Evolutionary conservation across 495 filamentous ascomycete genomes (phyloP).

Genomic region (Tuber magnatum): DNA sequence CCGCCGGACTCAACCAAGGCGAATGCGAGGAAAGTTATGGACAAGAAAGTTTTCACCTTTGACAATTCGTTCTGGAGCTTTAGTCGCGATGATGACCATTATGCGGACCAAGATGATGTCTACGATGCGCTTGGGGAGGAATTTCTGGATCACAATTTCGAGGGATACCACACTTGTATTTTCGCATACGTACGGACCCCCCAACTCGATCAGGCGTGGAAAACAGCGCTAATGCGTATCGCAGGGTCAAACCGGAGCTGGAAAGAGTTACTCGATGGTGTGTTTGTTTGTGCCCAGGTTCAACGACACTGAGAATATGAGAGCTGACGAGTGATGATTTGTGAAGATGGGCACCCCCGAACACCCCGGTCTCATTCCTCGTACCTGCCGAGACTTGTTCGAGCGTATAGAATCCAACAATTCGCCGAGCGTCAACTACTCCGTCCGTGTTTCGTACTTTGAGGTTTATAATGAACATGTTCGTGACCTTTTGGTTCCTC

Average conservation of each 20-base stretch:
- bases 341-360: conserved; percentile 70
- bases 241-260: conserved; percentile 83
- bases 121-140: conserved; percentile 94
- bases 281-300: not conserved
- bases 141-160: conserved; percentile 98
- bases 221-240: not conserved
- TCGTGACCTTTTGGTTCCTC: conserved; percentile 79
- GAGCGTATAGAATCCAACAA: conserved; percentile 81
- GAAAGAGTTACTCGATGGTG: conserved; percentile 94
- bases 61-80: conserved; percentile 98
- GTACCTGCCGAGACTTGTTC: conserved; percentile 96
- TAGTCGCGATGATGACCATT: conserved; percentile 62
- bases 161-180: conserved; percentile 98
- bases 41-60: conserved; percentile 89
- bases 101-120: conserved; percentile 81
- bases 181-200: conserved; percentile 66
- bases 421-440: conserved; percentile 84
- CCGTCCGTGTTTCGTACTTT: conserved; percentile 95
- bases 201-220: not conserved
- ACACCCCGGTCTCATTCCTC: conserved; percentile 84
- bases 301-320: not conserved
- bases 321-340: conserved; percentile 17
- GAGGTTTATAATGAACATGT: conserved; percentile 99
- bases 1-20: conserved; percentile 57
- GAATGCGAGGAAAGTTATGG: conserved; percentile 67